A percentile compares a stretch with the other conserved stretches of the same genome.
Conservation (phyloP, 2,329 filamentous ascomycete species). For the Fusarium chuoi region DNA sequence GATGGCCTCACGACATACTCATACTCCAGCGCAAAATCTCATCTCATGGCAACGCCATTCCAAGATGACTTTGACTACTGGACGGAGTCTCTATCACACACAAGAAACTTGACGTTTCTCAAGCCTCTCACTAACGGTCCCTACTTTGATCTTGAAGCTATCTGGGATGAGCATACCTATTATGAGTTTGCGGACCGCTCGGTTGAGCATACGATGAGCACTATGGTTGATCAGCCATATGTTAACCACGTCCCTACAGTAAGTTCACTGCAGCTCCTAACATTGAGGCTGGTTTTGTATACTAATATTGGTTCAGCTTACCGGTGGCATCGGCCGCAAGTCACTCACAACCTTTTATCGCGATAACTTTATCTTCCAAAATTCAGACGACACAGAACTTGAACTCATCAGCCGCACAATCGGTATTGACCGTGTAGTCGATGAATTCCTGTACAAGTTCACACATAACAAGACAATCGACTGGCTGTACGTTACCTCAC, state of each 20-base stretch:
- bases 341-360: slow-evolving; percentile 74
- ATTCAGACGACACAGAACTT: slow-evolving; percentile 72
- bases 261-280: slow-evolving; percentile 36
- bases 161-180: slow-evolving; percentile 82
- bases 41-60: slow-evolving; percentile 60
- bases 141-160: slow-evolving; percentile 77
- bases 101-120: slow-evolving; percentile 71
- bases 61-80: slow-evolving; percentile 60
- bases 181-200: slow-evolving; percentile 76
- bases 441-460: slow-evolving; percentile 74
- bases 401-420: slow-evolving; percentile 78
- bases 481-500: slow-evolving; percentile 68
- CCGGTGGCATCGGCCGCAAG: slow-evolving; percentile 75
- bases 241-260: slow-evolving; percentile 81
- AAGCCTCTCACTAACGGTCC: slow-evolving; percentile 72
- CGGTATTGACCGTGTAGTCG: slow-evolving; percentile 76
- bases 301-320: slow-evolving; percentile 52
- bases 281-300: rapidly evolving
- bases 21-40: slow-evolving; percentile 50
- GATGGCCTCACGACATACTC: slow-evolving; percentile 49
- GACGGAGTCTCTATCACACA: slow-evolving; percentile 71
- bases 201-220: slow-evolving; percentile 80
- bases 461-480: slow-evolving; percentile 72
- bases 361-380: slow-evolving; percentile 79
- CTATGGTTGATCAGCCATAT: slow-evolving; percentile 82